Percentiles rank a stretch among this genome's conserved stretches.
phyloP scores from a whole-genome alignment of 2,329 filamentous ascomycete species.

The Fusarium caatingaense region DNA sequence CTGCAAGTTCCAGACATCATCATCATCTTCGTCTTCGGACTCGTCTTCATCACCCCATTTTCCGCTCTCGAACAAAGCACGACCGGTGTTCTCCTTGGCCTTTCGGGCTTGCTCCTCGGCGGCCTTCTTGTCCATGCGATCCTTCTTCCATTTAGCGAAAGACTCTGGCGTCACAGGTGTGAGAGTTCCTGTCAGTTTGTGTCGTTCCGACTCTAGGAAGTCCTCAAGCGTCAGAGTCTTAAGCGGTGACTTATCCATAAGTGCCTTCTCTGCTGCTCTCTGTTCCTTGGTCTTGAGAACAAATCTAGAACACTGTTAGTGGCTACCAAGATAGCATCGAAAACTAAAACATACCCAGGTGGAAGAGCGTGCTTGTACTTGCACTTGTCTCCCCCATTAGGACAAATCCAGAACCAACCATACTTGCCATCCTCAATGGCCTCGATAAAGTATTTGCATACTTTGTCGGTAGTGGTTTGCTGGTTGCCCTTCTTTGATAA shows the following conservation, averaged over 20 bases:
- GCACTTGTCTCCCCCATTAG: conserved; percentile 96
- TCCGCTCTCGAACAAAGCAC: conserved; percentile 95
- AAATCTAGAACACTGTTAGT: conserved; percentile 70
- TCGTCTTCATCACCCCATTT: conserved; percentile 83
- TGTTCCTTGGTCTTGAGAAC: conserved; percentile 98
- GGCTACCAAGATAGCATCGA: background rate
- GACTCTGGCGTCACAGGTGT: conserved; percentile 93
- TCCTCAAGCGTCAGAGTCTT: conserved; percentile 96
- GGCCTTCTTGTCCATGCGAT: conserved; percentile 92
- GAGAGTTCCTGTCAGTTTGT: conserved; percentile 90
- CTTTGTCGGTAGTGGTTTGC: conserved; percentile 93
- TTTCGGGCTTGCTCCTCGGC: conserved; percentile 90
- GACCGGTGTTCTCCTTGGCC: conserved; percentile 94
- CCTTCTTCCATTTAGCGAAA: conserved; percentile 98
- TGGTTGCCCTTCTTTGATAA: conserved; percentile 98
- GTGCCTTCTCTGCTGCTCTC: conserved; percentile 91
- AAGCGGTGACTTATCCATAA: conserved; percentile 94
- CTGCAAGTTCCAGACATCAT: conserved; percentile 78
- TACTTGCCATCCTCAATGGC: conserved; percentile 99
- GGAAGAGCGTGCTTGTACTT: conserved; percentile 98
- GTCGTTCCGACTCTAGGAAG: conserved; percentile 94
- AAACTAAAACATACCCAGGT: conserved; percentile 76
- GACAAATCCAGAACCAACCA: conserved; percentile 99
- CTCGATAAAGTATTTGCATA: conserved; percentile 98
- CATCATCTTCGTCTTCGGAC: conserved; percentile 69